These are phyloP conservation scores for Echinosophora koreensis DNA, from an alignment of 306 rosid genomes.

Conservation along the genomic window DNA sequence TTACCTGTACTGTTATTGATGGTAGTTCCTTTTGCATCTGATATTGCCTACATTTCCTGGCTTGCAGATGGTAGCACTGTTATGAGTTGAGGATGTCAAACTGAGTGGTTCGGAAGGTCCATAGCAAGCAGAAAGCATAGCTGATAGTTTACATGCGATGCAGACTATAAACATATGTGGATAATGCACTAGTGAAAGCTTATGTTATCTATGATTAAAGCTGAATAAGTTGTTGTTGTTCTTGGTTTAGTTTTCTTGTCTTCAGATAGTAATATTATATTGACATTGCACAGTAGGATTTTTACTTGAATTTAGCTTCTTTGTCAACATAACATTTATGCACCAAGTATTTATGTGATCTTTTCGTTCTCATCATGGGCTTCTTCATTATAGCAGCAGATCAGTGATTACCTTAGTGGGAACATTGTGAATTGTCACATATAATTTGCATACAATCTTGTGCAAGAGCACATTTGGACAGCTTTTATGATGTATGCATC, in stretches of 20 bases:
- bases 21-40: constrained; percentile 34
- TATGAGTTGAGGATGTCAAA: constrained; percentile 35
- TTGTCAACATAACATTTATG: constrained; percentile 12
- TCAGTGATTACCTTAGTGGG: background rate
- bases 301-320: constrained; percentile 34
- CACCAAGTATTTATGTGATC: constrained; percentile 30
- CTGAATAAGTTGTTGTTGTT: background rate
- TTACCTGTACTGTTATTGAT: background rate
- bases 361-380: constrained; percentile 8
- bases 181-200: constrained; percentile 47
- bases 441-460: constrained; percentile 12
- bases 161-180: constrained; percentile 54
- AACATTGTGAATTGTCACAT: background rate
- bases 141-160: constrained; percentile 51
- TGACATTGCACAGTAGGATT: constrained; percentile 37
- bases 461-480: background rate
- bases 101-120: constrained; percentile 42
- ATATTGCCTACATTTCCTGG: constrained; percentile 34
- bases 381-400: constrained; percentile 16
- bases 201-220: constrained; percentile 38
- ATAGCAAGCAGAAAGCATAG: constrained; percentile 46
- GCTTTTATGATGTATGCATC: background rate
- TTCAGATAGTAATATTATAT: constrained; percentile 40
- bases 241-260: constrained; percentile 29
- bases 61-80: constrained; percentile 44